Evolutionary conservation across 2,329 filamentous ascomycete genomes (phyloP).

Genomic region (Microsporum ferrugineum): DNA sequence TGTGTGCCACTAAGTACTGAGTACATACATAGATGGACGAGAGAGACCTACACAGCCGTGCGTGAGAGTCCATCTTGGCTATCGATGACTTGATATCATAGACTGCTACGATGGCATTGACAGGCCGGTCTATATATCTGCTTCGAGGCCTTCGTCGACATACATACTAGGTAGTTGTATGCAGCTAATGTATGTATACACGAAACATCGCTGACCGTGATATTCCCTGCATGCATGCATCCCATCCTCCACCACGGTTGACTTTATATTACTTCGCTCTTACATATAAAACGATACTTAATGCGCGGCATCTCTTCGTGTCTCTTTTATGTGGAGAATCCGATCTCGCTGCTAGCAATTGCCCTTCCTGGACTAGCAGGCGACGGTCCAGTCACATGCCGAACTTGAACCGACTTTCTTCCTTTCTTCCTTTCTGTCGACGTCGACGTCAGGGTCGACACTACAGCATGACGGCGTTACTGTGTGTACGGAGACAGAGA

Average conservation of each 20-base stretch:
- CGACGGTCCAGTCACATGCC: not conserved
- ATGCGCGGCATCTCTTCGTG: not conserved
- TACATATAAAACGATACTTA: not conserved
- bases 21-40: too few relatives aligned
- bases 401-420: not conserved
- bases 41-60: not conserved
- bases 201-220: not conserved
- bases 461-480: not conserved
- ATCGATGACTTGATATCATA: too few relatives aligned
- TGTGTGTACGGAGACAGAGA: too few relatives aligned
- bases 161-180: too few relatives aligned
- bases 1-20: too few relatives aligned
- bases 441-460: not conserved
- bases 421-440: not conserved
- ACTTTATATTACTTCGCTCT: too few relatives aligned
- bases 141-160: too few relatives aligned
- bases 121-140: too few relatives aligned
- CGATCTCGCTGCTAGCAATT: not conserved
- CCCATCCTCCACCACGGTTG: not conserved
- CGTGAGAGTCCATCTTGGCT: too few relatives aligned
- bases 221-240: not conserved
- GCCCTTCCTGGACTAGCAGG: not conserved
- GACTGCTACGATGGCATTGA: too few relatives aligned
- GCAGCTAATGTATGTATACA: too few relatives aligned
- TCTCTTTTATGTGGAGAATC: not conserved